Evolutionary conservation across 768 basidiomycete genomes (phyloP).

Genomic region (Trichaptum fuscoviolaceum): DNA sequence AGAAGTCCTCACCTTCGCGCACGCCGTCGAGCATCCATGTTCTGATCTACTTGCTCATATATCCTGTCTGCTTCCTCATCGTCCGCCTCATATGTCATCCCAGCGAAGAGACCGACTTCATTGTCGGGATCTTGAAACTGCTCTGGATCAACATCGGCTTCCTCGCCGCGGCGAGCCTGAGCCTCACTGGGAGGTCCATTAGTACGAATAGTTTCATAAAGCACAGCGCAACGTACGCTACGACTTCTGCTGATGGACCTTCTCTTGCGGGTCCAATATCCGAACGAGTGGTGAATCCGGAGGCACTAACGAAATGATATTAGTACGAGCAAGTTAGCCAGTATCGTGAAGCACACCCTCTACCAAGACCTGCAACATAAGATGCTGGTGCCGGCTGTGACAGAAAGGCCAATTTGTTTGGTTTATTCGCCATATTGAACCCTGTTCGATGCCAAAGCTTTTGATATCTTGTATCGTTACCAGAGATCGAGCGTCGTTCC

Average conservation of each 20-base stretch:
- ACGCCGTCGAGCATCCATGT: conserved; percentile 84
- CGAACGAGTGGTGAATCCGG: conserved; percentile 95
- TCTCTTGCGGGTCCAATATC: conserved; percentile 99
- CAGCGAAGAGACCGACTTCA: conserved; percentile 92
- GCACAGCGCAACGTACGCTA: conserved; percentile 55
- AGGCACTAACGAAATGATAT: conserved; percentile 53
- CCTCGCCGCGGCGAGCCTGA: conserved; percentile 81
- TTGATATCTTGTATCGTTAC: too few relatives aligned
- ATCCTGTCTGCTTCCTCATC: conserved; percentile 97
- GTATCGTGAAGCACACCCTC: conserved; percentile 58
- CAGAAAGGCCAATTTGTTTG: conserved; percentile 81
- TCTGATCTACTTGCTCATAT: conserved; percentile 85
- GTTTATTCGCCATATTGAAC: conserved; percentile 42
- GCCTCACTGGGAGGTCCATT: conserved; percentile 58
- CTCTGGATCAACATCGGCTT: conserved; percentile 82
- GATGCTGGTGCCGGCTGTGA: conserved; percentile 94
- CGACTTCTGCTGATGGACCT: conserved; percentile 85
- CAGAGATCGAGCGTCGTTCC: too few relatives aligned
- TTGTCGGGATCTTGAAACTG: conserved; percentile 97
- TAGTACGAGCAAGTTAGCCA: conserved; percentile 9
- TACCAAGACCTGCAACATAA: conserved; percentile 97
- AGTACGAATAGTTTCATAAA: conserved; percentile 7
- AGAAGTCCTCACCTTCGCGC: conserved; percentile 56
- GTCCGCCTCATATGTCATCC: conserved; percentile 93
- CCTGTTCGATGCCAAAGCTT: neutral